A percentile compares a stretch with the other conserved stretches of the same genome.
Conservation (phyloP, 2,329 filamentous ascomycete species). For the Paraphaeosphaeria minitans region DNA sequence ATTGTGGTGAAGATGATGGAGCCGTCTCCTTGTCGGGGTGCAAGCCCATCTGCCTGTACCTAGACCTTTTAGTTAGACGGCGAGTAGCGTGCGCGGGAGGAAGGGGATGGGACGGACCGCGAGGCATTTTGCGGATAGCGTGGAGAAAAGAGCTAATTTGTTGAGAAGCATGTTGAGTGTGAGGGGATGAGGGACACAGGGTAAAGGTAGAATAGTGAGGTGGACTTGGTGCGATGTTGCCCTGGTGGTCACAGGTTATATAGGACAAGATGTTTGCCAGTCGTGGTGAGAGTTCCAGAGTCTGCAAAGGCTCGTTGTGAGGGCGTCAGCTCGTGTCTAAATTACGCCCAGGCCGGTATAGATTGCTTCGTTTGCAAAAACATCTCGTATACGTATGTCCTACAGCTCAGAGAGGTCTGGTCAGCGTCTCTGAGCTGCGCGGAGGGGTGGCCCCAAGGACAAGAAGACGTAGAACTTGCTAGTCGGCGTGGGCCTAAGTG, state of each 20-base stretch:
- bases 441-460: not conserved
- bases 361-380: slow-evolving; percentile 6
- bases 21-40: slow-evolving; percentile 26
- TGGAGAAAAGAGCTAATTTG: slow-evolving; percentile 18
- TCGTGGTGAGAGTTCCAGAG: not conserved
- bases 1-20: slow-evolving; percentile 33
- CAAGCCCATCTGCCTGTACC: slow-evolving; percentile 28
- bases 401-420: slow-evolving; percentile 5
- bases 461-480: not conserved
- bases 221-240: not conserved
- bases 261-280: not conserved
- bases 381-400: slow-evolving; percentile 7
- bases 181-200: not conserved
- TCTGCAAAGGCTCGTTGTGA: not conserved
- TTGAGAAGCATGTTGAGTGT: slow-evolving; percentile 26
- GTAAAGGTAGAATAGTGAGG: not conserved
- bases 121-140: slow-evolving; percentile 21
- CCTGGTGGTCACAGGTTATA: not conserved
- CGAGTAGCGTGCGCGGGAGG: not conserved
- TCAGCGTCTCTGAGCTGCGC: slow-evolving; percentile 5
- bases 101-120: slow-evolving; percentile 22
- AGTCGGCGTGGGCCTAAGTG: not conserved
- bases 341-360: slow-evolving; percentile 7
- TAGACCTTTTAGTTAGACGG: slow-evolving; percentile 4
- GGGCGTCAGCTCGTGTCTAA: not conserved